A percentile compares a stretch with the other conserved stretches of the same genome.
These are phyloP conservation scores for Stevia rebaudiana DNA, from an alignment of 140 eudicot genomes.

Conservation along the genomic window DNA sequence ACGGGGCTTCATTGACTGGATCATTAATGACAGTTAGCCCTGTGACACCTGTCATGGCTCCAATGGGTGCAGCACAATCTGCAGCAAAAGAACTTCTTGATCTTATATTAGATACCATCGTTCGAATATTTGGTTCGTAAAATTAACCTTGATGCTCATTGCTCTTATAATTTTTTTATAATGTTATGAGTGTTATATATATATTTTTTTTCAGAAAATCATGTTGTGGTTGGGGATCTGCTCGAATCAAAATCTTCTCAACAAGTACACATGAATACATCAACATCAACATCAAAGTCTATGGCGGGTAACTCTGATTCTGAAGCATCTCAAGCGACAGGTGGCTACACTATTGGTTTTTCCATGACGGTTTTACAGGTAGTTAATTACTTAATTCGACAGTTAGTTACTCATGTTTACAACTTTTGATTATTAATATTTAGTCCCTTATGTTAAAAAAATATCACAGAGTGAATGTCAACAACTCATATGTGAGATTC, in stretches of 20 bases:
- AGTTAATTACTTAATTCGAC: slow-evolving; percentile 22
- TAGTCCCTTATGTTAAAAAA: slow-evolving; percentile 15
- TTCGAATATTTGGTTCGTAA: slow-evolving; percentile 78
- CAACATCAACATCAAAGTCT: slow-evolving; percentile 81
- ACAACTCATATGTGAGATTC: slow-evolving; percentile 92
- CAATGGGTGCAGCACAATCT: slow-evolving; percentile 84
- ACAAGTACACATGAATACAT: slow-evolving; percentile 63
- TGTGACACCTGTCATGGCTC: slow-evolving; percentile 97
- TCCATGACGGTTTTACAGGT: slow-evolving; percentile 95
- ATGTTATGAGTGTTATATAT: slow-evolving; percentile 11
- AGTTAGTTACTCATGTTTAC: slow-evolving; percentile 1
- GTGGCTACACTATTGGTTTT: slow-evolving; percentile 93
- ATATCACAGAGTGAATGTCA: slow-evolving; percentile 85
- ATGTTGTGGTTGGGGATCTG: slow-evolving; percentile 85
- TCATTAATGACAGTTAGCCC: slow-evolving; percentile 85
- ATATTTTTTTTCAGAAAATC: slow-evolving; percentile 61
- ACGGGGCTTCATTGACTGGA: slow-evolving; percentile 59
- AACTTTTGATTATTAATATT: neutral
- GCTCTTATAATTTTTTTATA: neutral
- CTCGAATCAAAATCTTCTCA: slow-evolving; percentile 79
- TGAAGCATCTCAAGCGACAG: slow-evolving; percentile 73
- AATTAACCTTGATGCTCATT: slow-evolving; percentile 5
- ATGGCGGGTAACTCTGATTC: slow-evolving; percentile 63
- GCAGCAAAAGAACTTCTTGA: slow-evolving; percentile 85
- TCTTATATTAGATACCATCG: slow-evolving; percentile 67